phyloP scores from a whole-genome alignment of 139 green algal genomes.

The Chlamydomonas incerta region DNA sequence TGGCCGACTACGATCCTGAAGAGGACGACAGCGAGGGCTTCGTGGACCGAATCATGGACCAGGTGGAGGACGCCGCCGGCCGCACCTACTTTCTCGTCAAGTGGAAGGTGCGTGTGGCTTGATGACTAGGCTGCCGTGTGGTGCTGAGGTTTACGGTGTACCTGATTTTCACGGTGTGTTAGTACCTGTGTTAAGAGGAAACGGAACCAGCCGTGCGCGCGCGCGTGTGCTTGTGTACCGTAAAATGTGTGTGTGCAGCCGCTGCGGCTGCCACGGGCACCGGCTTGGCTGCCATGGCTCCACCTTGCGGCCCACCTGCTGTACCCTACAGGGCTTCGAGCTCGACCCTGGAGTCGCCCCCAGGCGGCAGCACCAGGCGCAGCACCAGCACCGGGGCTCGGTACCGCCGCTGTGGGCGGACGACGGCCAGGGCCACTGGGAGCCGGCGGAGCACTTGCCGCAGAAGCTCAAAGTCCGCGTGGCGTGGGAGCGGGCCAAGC shows the following conservation, averaged over 20 bases:
- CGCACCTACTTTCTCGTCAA: neutral
- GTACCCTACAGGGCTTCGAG: conserved; percentile 9
- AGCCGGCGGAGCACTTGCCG: neutral
- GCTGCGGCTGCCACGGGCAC: too few relatives aligned
- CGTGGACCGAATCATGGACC: conserved; percentile 23
- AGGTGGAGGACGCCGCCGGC: neutral
- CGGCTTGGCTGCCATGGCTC: too few relatives aligned
- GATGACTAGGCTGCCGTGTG: too few relatives aligned
- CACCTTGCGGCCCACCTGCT: too few relatives aligned
- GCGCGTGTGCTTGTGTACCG: too few relatives aligned
- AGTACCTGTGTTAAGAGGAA: too few relatives aligned
- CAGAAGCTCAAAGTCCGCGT: neutral
- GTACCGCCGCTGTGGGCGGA: neutral
- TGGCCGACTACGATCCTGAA: neutral
- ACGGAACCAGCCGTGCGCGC: too few relatives aligned
- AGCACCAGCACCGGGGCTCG: neutral
- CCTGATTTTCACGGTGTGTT: too few relatives aligned
- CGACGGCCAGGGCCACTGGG: neutral
- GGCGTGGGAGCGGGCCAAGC: neutral
- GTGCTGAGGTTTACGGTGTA: too few relatives aligned
- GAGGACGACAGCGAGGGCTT: neutral
- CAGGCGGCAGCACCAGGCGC: too few relatives aligned
- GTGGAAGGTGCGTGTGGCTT: neutral
- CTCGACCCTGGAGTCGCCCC: neutral
- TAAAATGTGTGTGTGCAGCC: too few relatives aligned